Evolutionary conservation across 345 rosid genomes (phyloP).

Genomic region (Populus euphratica): DNA sequence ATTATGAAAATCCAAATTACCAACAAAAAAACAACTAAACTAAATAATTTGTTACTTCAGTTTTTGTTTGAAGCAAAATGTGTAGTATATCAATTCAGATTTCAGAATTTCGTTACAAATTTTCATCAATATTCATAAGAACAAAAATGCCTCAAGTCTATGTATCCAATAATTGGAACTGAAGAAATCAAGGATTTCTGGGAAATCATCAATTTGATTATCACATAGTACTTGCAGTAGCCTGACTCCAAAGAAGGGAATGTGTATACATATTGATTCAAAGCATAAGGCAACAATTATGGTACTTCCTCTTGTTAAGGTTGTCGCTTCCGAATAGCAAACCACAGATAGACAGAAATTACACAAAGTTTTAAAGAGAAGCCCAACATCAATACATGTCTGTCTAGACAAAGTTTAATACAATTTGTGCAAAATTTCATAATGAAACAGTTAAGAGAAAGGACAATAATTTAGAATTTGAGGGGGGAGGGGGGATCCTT

Average conservation of each 20-base stretch:
- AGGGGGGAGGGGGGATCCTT: neutral
- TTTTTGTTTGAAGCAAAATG: neutral
- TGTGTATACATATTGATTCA: neutral
- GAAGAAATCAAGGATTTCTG: neutral
- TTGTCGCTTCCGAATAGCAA: neutral
- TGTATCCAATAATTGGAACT: neutral
- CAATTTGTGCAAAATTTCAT: neutral
- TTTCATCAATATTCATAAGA: neutral
- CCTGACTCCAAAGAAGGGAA: neutral
- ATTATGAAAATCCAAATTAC: neutral
- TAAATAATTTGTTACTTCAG: neutral
- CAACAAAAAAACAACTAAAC: neutral
- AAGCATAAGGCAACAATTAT: neutral
- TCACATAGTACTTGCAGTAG: too few relatives aligned
- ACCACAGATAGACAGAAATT: neutral
- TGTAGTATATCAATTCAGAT: neutral
- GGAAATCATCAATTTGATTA: neutral
- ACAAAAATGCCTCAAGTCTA: neutral
- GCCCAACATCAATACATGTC: neutral
- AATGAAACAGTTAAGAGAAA: slow-evolving; percentile 4
- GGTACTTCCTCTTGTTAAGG: neutral
- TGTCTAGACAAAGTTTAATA: neutral
- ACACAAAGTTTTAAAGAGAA: neutral
- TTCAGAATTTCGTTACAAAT: neutral
- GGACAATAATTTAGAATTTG: neutral